These are phyloP conservation scores for Diddensiella transvaalensis DNA, from an alignment of 805 yeast genomes.

Conservation along the genomic window DNA sequence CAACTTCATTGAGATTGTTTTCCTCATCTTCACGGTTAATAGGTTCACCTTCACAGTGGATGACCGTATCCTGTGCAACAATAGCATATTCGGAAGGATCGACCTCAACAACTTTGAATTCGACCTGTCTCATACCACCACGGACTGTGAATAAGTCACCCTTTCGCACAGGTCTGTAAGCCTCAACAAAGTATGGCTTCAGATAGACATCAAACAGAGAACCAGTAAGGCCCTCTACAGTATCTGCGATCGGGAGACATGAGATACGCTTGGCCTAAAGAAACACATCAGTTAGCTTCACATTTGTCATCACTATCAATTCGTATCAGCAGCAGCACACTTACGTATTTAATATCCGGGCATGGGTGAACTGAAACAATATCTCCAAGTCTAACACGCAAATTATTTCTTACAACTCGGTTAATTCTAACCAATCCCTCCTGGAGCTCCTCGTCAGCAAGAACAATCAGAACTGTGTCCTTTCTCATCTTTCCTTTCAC, in stretches of 20 bases:
- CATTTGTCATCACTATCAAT: no score
- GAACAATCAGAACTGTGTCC: slow-evolving; percentile 93
- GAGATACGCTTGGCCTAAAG: slow-evolving; percentile 76
- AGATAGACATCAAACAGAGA: slow-evolving; percentile 92
- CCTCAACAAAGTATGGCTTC: slow-evolving; percentile 98
- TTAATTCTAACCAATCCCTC: slow-evolving; percentile 93
- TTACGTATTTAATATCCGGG: slow-evolving; percentile 85
- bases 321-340: no score
- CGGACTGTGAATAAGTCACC: slow-evolving; percentile 95
- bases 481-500: slow-evolving; percentile 98
- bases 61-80: slow-evolving; percentile 96
- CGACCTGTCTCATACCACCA: slow-evolving; percentile 99
- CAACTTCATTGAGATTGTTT: slow-evolving; percentile 92
- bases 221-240: slow-evolving; percentile 97
- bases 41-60: slow-evolving; percentile 99
- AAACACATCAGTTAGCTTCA: no score
- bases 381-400: slow-evolving; percentile 92
- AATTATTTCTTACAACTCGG: slow-evolving; percentile 93
- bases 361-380: slow-evolving; percentile 88
- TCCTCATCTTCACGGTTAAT: slow-evolving; percentile 98
- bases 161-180: slow-evolving; percentile 96
- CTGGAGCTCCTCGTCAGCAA: slow-evolving; percentile 94
- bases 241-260: slow-evolving; percentile 94
- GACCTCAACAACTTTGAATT: slow-evolving; percentile 96
- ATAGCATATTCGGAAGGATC: slow-evolving; percentile 97